Conservation (phyloP, 2,329 filamentous ascomycete genomes). For the Botrytis paeoniae region DNA sequence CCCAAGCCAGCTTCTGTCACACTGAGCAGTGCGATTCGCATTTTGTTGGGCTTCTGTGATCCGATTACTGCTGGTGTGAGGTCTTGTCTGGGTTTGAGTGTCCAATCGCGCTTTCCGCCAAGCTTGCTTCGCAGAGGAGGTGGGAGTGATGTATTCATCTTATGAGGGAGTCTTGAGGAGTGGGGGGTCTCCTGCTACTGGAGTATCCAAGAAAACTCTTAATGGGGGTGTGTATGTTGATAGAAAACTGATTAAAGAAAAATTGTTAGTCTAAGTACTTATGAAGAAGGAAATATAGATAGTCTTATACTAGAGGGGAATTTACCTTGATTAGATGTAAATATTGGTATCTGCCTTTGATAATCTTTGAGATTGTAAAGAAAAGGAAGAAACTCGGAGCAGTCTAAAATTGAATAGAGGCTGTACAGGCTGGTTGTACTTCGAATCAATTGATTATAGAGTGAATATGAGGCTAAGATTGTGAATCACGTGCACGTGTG, state of each 20-base stretch:
- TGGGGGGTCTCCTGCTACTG: fast-evolving
- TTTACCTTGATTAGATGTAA: not conserved
- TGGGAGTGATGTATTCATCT: not conserved
- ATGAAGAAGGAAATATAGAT: not conserved
- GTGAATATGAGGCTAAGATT: not conserved
- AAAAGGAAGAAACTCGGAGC: too few relatives aligned
- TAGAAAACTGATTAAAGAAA: too few relatives aligned
- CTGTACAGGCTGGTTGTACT: not conserved
- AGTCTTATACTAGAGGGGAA: too few relatives aligned
- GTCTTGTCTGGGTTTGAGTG: not conserved
- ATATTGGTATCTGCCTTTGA: not conserved
- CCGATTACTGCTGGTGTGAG: not conserved
- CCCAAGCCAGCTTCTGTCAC: not conserved
- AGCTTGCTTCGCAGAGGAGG: not conserved
- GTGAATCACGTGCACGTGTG: not conserved
- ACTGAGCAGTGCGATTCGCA: not conserved
- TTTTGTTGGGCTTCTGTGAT: not conserved
- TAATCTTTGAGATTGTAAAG: too few relatives aligned
- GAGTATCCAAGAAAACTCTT: fast-evolving
- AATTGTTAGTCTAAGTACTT: not conserved
- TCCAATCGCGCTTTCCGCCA: not conserved
- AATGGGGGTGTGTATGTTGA: not conserved
- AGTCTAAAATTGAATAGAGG: not conserved
- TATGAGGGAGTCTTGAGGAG: fast-evolving
- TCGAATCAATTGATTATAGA: not conserved